A percentile compares a stretch with the other conserved stretches of the same genome.
Conservation (phyloP, 192 early-diverging fungal species). For the Spizellomyces sp. region DNA sequence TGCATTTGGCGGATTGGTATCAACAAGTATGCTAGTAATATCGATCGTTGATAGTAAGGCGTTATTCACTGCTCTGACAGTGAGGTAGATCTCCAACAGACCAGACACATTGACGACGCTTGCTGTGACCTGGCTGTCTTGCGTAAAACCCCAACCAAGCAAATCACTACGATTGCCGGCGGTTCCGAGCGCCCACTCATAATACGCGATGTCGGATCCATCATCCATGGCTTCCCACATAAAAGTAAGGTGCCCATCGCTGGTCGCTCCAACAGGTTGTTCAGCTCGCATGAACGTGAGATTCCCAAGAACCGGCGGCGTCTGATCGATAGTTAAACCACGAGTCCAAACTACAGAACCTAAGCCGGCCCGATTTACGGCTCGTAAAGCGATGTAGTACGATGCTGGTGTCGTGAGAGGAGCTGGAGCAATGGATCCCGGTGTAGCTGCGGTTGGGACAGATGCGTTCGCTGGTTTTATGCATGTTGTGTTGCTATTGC, state of each 20-base stretch:
- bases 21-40: background rate
- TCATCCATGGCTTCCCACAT: background rate
- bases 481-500: background rate
- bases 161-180: background rate
- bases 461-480: background rate
- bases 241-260: background rate
- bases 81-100: background rate
- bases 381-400: background rate
- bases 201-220: background rate
- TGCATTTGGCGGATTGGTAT: background rate
- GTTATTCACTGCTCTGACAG: background rate
- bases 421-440: background rate
- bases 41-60: background rate
- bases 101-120: no score
- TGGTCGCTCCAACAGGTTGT: background rate
- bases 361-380: background rate
- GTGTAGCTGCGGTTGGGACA: background rate
- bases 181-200: background rate
- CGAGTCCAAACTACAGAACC: background rate
- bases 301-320: background rate
- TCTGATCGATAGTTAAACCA: background rate
- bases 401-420: background rate
- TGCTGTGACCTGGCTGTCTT: no score
- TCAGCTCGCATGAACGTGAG: background rate
- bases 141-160: no score